phyloP scores from a whole-genome alignment of 768 basidiomycete species.

The Mycena capillaripes region DNA sequence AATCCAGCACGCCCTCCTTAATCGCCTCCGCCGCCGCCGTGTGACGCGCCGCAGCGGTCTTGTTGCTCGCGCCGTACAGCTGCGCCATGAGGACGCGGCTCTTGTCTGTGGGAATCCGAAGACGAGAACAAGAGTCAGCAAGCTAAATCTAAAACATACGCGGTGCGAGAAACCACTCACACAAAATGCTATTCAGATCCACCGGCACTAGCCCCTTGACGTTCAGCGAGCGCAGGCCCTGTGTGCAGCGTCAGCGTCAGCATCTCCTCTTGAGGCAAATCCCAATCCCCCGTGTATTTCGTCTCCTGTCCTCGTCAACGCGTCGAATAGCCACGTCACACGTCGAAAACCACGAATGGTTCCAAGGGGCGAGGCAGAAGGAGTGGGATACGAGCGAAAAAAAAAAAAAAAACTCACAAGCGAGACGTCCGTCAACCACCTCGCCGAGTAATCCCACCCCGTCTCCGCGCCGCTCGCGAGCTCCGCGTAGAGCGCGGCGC shows the following conservation, averaged over 20 bases:
- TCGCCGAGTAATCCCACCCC: constrained; percentile 68
- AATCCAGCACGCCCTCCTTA: constrained; percentile 82
- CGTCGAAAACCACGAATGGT: too few relatives aligned
- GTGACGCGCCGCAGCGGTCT: constrained; percentile 63
- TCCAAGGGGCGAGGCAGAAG: too few relatives aligned
- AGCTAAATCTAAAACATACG: too few relatives aligned
- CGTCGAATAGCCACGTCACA: too few relatives aligned
- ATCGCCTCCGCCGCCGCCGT: constrained; percentile 67
- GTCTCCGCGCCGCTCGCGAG: constrained; percentile 91
- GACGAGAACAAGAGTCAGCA: neutral
- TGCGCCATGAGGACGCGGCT: constrained; percentile 71
- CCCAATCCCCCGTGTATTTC: too few relatives aligned
- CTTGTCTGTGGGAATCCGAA: constrained; percentile 60
- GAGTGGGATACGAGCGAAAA: too few relatives aligned
- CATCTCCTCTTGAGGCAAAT: too few relatives aligned
- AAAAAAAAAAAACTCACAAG: too few relatives aligned
- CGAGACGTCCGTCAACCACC: constrained; percentile 59
- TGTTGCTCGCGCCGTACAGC: constrained; percentile 68
- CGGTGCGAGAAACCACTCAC: constrained; percentile 64
- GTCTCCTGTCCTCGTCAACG: too few relatives aligned
- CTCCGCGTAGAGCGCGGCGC: constrained; percentile 83
- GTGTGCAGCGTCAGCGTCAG: too few relatives aligned
- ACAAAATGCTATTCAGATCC: constrained; percentile 88
- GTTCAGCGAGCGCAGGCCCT: constrained; percentile 78
- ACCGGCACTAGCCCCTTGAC: constrained; percentile 79